These are phyloP conservation scores for Limtongia smithiae DNA, from an alignment of 805 yeast genomes.

Conservation along the genomic window DNA sequence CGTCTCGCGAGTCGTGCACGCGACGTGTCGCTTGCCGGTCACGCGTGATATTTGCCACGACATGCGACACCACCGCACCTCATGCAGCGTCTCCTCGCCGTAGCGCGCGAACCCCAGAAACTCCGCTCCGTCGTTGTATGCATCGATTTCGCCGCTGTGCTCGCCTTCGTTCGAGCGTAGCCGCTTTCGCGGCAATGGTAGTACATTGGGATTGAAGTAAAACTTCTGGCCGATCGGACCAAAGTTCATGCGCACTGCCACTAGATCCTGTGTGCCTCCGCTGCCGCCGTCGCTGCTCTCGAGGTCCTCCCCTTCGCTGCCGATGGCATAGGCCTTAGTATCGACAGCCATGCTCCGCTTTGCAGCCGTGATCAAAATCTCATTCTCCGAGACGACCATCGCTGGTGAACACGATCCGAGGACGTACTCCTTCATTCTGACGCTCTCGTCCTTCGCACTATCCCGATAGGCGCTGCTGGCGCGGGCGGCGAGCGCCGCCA, in stretches of 20 bases:
- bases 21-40: slow-evolving; percentile 6
- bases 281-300: background rate
- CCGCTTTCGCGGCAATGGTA: slow-evolving; percentile 13
- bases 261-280: slow-evolving; percentile 3
- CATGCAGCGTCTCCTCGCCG: slow-evolving; percentile 5
- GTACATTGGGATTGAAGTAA: slow-evolving; percentile 6
- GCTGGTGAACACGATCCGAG: slow-evolving; percentile 1
- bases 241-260: slow-evolving; percentile 6
- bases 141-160: too few relatives aligned
- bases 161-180: too few relatives aligned
- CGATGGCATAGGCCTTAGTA: too few relatives aligned
- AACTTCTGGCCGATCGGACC: background rate
- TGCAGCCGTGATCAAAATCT: too few relatives aligned
- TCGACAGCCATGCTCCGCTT: too few relatives aligned
- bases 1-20: slow-evolving; percentile 1
- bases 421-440: background rate
- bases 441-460: too few relatives aligned
- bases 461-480: too few relatives aligned
- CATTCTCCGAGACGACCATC: background rate
- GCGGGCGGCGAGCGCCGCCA: too few relatives aligned
- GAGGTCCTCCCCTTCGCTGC: too few relatives aligned
- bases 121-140: background rate
- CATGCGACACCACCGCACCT: slow-evolving; percentile 13
- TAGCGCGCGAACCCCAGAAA: slow-evolving; percentile 7
- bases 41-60: slow-evolving; percentile 1